phyloP scores from a whole-genome alignment of 805 yeast species.

The Zygosaccharomyces gambellarensis region DNA sequence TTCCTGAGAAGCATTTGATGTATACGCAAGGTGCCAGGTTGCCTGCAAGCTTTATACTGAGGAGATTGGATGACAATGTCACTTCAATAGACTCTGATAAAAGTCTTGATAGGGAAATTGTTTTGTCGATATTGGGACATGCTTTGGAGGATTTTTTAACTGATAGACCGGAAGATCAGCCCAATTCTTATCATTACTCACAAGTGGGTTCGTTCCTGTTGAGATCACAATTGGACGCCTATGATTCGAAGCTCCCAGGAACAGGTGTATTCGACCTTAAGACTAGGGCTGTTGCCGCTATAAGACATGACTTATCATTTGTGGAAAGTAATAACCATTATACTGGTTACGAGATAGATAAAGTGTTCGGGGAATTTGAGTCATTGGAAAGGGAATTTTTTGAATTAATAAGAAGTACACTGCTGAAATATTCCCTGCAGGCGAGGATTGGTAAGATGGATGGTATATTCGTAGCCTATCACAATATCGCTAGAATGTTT shows the following conservation, averaged over 20 bases:
- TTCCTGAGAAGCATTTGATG: constrained; percentile 34
- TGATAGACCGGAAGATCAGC: constrained; percentile 11
- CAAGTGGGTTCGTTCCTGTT: constrained; percentile 61
- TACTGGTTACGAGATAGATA: constrained; percentile 62
- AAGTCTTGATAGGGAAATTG: constrained; percentile 58
- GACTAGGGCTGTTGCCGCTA: constrained; percentile 84
- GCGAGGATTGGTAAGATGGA: constrained; percentile 97
- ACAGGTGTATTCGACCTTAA: constrained; percentile 89
- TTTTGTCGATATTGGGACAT: constrained; percentile 72
- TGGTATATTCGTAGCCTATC: constrained; percentile 90
- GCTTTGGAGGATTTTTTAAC: constrained; percentile 65
- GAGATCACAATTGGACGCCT: constrained; percentile 89
- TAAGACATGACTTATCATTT: constrained; percentile 69
- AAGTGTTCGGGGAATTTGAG: constrained; percentile 60
- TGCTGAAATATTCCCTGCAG: constrained; percentile 82
- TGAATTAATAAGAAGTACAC: constrained; percentile 69
- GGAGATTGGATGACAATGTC: constrained; percentile 41
- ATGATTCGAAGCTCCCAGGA: constrained; percentile 73
- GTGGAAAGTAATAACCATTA: constrained; percentile 50
- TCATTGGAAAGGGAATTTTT: constrained; percentile 76
- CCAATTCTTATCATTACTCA: constrained; percentile 67
- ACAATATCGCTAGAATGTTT: constrained; percentile 71
- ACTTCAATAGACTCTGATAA: constrained; percentile 71
- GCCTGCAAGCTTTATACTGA: constrained; percentile 56
- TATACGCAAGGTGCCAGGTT: constrained; percentile 44